phyloP scores from a whole-genome alignment of 371 early-diverging fungal species.

The Circinella minor region DNA sequence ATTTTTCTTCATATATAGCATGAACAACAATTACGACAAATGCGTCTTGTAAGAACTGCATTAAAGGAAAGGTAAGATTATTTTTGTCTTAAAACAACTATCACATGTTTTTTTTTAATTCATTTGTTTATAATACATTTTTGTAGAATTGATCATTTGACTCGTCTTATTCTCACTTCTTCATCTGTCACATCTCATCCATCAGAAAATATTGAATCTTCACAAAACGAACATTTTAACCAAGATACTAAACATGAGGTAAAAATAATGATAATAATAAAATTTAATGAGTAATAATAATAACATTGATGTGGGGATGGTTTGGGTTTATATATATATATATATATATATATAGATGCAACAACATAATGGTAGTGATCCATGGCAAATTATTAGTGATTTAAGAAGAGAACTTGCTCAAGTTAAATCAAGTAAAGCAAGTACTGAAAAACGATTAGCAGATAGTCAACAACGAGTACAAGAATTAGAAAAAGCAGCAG shows the following conservation, averaged over 20 bases:
- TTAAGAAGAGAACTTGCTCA: conserved; percentile 24
- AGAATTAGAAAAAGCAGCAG: conserved; percentile 26
- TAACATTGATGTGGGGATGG: background rate
- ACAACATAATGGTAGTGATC: conserved; percentile 18
- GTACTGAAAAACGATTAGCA: conserved; percentile 17
- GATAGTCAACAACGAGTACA: conserved; percentile 20
- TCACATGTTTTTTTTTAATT: background rate
- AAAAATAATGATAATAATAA: background rate
- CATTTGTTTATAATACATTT: background rate
- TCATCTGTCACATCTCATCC: conserved; percentile 46
- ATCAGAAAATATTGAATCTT: background rate
- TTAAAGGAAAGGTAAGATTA: conserved; percentile 77
- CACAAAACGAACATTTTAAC: background rate
- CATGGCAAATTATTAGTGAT: conserved; percentile 35
- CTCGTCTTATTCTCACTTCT: conserved; percentile 80
- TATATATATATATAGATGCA: background rate
- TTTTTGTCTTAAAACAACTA: background rate
- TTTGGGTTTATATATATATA: background rate
- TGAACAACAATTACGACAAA: conserved; percentile 78
- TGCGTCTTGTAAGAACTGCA: conserved; percentile 73
- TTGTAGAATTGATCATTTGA: conserved; percentile 66
- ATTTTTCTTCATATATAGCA: conserved; percentile 39
- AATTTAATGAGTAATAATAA: too few species aligned
- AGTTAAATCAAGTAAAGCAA: conserved; percentile 20
- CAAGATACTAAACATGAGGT: conserved; percentile 1